These are phyloP conservation scores for Vaccinium macrocarpon DNA, from an alignment of 148 eudicot species.

Conservation along the genomic window DNA sequence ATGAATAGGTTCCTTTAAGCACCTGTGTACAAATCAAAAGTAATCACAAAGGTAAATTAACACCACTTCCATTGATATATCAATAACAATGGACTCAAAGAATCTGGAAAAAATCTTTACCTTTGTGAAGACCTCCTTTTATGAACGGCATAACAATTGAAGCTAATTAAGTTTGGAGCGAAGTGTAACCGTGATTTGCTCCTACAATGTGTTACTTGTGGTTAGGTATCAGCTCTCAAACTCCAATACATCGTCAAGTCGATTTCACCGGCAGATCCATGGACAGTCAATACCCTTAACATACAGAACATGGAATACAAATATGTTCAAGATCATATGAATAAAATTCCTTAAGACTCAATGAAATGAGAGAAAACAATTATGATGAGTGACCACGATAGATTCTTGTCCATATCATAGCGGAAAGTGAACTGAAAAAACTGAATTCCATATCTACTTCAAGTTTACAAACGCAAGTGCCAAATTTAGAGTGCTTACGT, in stretches of 20 bases:
- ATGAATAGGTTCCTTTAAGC: not conserved
- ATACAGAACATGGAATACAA: not conserved
- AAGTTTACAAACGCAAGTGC: not conserved
- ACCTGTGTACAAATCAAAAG: slow-evolving; percentile 12
- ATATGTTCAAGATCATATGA: not conserved
- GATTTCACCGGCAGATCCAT: slow-evolving; percentile 69
- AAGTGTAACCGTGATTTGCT: slow-evolving; percentile 60
- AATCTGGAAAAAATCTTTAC: slow-evolving; percentile 15
- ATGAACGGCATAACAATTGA: slow-evolving; percentile 60
- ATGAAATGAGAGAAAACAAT: not conserved
- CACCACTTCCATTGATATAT: not conserved
- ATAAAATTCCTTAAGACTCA: not conserved
- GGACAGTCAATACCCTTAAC: slow-evolving; percentile 70
- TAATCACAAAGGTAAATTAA: not conserved
- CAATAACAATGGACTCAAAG: not conserved
- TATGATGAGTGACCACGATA: not conserved
- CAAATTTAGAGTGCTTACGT: not conserved
- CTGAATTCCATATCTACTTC: not conserved
- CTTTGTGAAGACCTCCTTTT: slow-evolving; percentile 39
- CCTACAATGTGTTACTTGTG: slow-evolving; percentile 56
- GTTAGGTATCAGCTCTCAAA: slow-evolving; percentile 68
- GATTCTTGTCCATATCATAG: not conserved
- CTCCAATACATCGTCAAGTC: slow-evolving; percentile 67
- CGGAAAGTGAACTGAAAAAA: not conserved
- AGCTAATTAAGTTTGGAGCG: slow-evolving; percentile 53